phyloP scores from a whole-genome alignment of 129 eudicot species.

The Chrysanthemum makinoi region DNA sequence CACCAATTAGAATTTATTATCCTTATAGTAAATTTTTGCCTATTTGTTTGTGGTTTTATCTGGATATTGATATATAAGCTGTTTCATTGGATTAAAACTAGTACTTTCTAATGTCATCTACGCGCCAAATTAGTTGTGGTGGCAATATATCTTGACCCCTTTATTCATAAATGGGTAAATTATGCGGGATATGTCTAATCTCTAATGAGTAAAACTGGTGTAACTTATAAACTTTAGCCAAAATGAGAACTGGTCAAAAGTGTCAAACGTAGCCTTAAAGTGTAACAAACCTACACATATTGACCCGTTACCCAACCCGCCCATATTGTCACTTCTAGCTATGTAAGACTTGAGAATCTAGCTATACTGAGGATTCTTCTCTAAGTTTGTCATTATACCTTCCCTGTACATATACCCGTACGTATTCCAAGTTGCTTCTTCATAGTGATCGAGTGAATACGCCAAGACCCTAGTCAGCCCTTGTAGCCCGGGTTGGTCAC shows the following conservation, averaged over 20 bases:
- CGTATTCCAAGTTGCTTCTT: conserved; percentile 90
- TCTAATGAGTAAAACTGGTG: neutral
- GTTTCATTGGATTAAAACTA: too few relatives aligned
- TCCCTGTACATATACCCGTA: conserved; percentile 92
- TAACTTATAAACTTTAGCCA: neutral
- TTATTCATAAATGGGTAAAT: too few relatives aligned
- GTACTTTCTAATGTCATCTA: too few relatives aligned
- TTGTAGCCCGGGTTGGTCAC: conserved; percentile 50
- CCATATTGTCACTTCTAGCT: neutral
- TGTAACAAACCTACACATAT: conserved; percentile 5
- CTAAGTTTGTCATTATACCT: conserved; percentile 29
- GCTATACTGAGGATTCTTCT: neutral
- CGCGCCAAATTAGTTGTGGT: too few relatives aligned
- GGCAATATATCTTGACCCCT: too few relatives aligned
- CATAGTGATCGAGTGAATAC: conserved; percentile 89
- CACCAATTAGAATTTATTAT: too few relatives aligned
- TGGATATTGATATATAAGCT: too few relatives aligned
- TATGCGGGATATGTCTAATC: too few relatives aligned
- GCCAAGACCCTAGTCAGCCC: conserved; percentile 27
- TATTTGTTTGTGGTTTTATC: too few relatives aligned
- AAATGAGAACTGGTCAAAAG: neutral
- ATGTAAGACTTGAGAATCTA: neutral
- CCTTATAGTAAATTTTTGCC: too few relatives aligned
- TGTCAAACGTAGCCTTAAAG: neutral
- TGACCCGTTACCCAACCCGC: neutral